Conservation (phyloP, 148 eudicot genomes). For the Silene latifolia region DNA sequence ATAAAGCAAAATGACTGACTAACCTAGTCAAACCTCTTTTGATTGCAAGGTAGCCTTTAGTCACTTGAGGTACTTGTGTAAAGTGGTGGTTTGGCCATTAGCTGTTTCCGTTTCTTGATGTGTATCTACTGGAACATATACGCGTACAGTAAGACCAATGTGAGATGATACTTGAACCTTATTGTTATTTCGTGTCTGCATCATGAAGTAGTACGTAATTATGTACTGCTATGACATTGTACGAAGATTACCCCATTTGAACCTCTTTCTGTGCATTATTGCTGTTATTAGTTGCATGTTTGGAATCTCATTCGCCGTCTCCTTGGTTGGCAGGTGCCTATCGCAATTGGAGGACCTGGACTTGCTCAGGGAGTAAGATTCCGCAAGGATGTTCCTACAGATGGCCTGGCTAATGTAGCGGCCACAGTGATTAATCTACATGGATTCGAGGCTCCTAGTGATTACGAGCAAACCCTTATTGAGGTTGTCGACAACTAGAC, state of each 20-base stretch:
- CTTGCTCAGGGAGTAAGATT: constrained; percentile 71
- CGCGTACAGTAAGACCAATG: too few species aligned
- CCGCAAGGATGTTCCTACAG: constrained; percentile 76
- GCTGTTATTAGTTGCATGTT: background rate
- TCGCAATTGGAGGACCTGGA: constrained; percentile 96
- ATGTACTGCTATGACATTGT: too few species aligned
- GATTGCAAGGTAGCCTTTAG: too few species aligned
- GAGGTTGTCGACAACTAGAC: constrained; percentile 56
- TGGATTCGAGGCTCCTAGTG: constrained; percentile 77
- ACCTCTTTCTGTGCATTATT: background rate
- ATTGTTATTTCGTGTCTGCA: background rate
- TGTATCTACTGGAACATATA: too few species aligned
- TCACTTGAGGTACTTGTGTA: too few species aligned
- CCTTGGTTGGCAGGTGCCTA: constrained; percentile 52
- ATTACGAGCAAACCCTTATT: constrained; percentile 78
- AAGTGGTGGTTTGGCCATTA: too few species aligned
- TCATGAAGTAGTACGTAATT: too few species aligned
- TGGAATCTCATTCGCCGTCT: background rate
- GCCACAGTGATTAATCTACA: constrained; percentile 92
- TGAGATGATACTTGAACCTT: background rate
- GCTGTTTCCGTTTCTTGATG: too few species aligned
- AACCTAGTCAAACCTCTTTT: too few species aligned
- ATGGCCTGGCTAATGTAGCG: constrained; percentile 91
- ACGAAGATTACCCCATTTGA: background rate
- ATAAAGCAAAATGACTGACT: too few species aligned